Evolutionary conservation across 768 basidiomycete species (phyloP), one percentile per base, ranked within the genome.

Genomic region (Xerocomus potaroensis): DNA sequence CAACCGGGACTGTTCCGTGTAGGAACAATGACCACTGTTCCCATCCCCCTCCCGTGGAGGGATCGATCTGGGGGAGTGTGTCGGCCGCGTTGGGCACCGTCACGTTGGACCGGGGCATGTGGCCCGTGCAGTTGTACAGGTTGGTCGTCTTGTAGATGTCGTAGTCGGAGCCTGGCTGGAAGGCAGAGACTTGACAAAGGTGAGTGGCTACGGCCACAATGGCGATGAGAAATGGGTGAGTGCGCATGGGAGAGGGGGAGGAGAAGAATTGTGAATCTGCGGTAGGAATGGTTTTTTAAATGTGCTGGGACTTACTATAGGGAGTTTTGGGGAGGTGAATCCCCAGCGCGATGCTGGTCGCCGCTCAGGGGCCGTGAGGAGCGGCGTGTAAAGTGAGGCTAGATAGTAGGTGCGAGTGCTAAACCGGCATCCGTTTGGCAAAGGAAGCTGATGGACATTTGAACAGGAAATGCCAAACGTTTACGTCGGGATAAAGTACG

Each of bases 81-180:
- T 57, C 54, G 23, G 31, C 40, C 5, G 50, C 46, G 19, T 50
- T 55, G 23, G 29, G 23, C 5, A 33, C 40, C 9, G 56, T 57
- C 24, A 57, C 41, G 14, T 50, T 57, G 41, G 56, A 57, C 8
- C 29, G 4, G 3, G 24, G 24, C 9, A 45, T 34, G 11, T 31
- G 35, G 4, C 55, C 53, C 14, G 55, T 49, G 39, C 55, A 55
- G 36, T 57, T 51, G 42, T 57, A 57, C 14, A 57, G 41, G n/a
- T 52, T 51, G 19, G 41, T 36, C 14, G 55, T 51, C 22, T 42
- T 49, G 38, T 41, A 43, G 29, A 32, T 4, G 5, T 46, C 48
- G 19, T 55, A 55, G 38, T 55, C 51, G 8, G 54, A 34, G 14
- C 51, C 51, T 19, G 48, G 48, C 29, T 50, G 48, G 22, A 53